Conservation (phyloP, 2,329 filamentous ascomycete genomes). For the Nakataea oryzae region DNA sequence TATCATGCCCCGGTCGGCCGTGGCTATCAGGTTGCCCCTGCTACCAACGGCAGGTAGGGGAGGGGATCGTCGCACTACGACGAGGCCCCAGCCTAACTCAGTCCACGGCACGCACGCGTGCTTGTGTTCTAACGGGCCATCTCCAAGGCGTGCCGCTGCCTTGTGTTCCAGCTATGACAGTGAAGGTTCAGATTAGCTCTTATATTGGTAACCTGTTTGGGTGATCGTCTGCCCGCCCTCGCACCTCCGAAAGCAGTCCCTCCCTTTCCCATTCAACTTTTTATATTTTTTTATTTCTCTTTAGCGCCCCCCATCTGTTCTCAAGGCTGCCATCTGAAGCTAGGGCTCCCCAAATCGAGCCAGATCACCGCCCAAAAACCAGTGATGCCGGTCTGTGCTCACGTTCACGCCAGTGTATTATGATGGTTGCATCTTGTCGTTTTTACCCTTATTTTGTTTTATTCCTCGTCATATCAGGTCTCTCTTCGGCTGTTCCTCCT, state of each 20-base stretch:
- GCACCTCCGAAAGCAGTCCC: neutral
- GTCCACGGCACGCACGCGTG: neutral
- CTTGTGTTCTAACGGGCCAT: neutral
- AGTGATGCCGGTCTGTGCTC: neutral
- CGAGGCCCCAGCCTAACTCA: neutral
- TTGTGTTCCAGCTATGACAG: neutral
- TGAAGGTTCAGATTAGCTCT: neutral
- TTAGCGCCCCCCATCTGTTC: neutral
- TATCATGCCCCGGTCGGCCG: constrained; percentile 47
- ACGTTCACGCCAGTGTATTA: neutral
- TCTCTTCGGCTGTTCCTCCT: neutral
- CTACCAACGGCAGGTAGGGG: constrained; percentile 21
- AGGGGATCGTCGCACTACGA: neutral
- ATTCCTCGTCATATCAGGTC: too few relatives aligned
- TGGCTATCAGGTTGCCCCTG: constrained; percentile 31
- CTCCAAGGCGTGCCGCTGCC: neutral
- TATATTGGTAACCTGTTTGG: too few relatives aligned
- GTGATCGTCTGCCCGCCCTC: neutral
- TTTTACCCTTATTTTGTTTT: neutral
- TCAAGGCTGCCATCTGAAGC: neutral
- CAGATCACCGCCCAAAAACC: neutral
- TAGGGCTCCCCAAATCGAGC: neutral
- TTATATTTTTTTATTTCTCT: too few relatives aligned
- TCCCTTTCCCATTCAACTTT: neutral
- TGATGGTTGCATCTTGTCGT: neutral